These are phyloP conservation scores for Besnoitia besnoiti DNA, from an alignment of 169 alveolate species.

Conservation along the genomic window DNA sequence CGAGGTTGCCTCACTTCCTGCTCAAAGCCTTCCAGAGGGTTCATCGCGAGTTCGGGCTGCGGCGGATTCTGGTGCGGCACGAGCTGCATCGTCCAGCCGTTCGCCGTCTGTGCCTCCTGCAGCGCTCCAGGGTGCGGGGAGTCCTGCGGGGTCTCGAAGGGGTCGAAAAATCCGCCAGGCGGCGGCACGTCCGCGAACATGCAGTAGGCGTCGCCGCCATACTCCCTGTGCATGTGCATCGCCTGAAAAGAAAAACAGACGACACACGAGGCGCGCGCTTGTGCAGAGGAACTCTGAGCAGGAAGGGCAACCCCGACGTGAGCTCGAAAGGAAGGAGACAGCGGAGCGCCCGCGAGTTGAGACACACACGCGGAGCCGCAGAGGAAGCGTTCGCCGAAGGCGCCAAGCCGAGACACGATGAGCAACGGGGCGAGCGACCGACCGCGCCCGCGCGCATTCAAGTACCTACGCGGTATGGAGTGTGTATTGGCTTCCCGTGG, in stretches of 20 bases:
- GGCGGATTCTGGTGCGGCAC: conserved; percentile 20
- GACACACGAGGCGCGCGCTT: not conserved
- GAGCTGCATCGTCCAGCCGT: conserved; percentile 9
- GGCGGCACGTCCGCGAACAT: conserved; percentile 54
- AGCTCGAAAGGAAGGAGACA: too few species aligned
- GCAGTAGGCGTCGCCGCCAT: conserved; percentile 47
- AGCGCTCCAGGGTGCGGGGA: not conserved
- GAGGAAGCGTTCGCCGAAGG: too few species aligned
- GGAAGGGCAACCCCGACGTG: too few species aligned
- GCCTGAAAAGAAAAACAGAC: conserved; percentile 38
- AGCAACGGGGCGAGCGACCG: too few species aligned
- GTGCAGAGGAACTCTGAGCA: not conserved
- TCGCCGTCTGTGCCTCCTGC: not conserved
- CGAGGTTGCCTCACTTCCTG: conserved; percentile 11
- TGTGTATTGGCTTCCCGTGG: too few species aligned
- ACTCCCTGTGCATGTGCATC: conserved; percentile 53
- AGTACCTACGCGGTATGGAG: too few species aligned
- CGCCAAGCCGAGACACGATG: too few species aligned
- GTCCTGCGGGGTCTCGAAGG: conserved; percentile 42
- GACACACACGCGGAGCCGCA: too few species aligned
- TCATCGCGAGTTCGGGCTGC: not conserved
- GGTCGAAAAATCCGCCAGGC: conserved; percentile 65
- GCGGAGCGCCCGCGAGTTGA: too few species aligned
- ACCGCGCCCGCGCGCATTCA: too few species aligned
- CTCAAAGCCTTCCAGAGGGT: conserved; percentile 3